These are phyloP conservation scores for Mucor saturninus DNA, from an alignment of 371 early-diverging fungal genomes.

Conservation along the genomic window DNA sequence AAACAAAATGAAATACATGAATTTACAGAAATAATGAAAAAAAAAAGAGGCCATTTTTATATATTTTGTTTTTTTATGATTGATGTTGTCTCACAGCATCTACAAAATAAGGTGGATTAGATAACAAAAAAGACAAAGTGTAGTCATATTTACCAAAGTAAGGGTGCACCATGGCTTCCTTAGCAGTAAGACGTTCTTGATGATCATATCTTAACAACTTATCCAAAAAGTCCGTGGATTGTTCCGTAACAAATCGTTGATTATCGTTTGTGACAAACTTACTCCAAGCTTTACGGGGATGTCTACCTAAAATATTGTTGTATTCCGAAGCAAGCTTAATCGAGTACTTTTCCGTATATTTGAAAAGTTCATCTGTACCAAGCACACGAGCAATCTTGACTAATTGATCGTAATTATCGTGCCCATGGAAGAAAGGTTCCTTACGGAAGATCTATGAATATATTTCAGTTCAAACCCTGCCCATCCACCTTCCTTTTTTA, in stretches of 20 bases:
- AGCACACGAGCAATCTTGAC: conserved; percentile 97
- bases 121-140: neutral
- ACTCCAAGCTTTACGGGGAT: conserved; percentile 92
- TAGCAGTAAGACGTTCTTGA: conserved; percentile 93
- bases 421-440: conserved; percentile 99
- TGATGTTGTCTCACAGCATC: conserved; percentile 17
- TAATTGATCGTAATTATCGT: conserved; percentile 98
- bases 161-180: conserved; percentile 95
- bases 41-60: neutral
- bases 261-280: conserved; percentile 91
- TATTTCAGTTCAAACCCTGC: too few relatives aligned
- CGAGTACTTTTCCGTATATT: conserved; percentile 94
- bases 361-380: conserved; percentile 92
- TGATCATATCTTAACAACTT: conserved; percentile 96
- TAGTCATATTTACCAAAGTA: conserved; percentile 76
- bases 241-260: conserved; percentile 82
- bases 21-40: too few relatives aligned
- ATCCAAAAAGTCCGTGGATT: conserved; percentile 95
- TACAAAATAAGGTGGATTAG: neutral
- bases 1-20: too few relatives aligned
- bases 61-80: neutral
- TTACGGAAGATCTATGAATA: conserved; percentile 83
- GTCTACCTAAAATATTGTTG: conserved; percentile 84
- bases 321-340: conserved; percentile 89
- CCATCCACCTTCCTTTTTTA: too few relatives aligned